Base-by-base conservation (phyloP, 1,139 yeast genomes). In the Taphrina deformans region DNA sequence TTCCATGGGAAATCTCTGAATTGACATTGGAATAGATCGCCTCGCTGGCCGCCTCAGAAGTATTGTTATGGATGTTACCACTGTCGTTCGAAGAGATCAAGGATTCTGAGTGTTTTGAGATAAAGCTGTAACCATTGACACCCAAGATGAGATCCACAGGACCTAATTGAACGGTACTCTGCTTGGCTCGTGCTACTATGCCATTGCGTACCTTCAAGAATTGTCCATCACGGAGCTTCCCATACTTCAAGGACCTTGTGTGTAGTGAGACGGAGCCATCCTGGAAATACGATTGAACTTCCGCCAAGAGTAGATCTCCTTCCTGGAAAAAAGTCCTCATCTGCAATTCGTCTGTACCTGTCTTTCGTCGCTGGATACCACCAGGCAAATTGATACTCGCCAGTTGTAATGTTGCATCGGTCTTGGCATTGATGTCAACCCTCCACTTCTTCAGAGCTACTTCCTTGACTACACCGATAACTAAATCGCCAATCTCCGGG, bases 301-400 rank as follows among this genome's bases (percentile, higher is more conserved):
- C 99, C 44, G 98, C 71, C 73, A 95, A 92, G 69, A 95, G 79
- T 69, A 95, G 80, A 76, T 95, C 99, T n/a, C 99, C 99, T 73
- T 95, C 99, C 74, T 93, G 93, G 71, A 95, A 79, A 73, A 92
- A 90, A 70, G 83, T 85, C 72, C 99, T 82, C 99, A 95, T 95
- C 75, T 92, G 97, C 69, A 95, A 80, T 77, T 95, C 99, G 78
- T 95, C 99, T 70, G 88, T 86, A 73, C 95, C 99, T 31, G 93
- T 86, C 74, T 95, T 95, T 73, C 99, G 83, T 75, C 99, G 84
- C 71, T 93, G 79, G 1, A 95, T 90, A 65, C 99, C 99, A 65
- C 99, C 99, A 0, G 99, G 99, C 69, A 95, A 80, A 75, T 95
- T 95, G 26, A 95, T 97, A 0, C 97, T 89, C 9, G 99, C 99